Base-by-base conservation (phyloP, 164 flowering plant genomes). In the Nelumbo lutea region DNA sequence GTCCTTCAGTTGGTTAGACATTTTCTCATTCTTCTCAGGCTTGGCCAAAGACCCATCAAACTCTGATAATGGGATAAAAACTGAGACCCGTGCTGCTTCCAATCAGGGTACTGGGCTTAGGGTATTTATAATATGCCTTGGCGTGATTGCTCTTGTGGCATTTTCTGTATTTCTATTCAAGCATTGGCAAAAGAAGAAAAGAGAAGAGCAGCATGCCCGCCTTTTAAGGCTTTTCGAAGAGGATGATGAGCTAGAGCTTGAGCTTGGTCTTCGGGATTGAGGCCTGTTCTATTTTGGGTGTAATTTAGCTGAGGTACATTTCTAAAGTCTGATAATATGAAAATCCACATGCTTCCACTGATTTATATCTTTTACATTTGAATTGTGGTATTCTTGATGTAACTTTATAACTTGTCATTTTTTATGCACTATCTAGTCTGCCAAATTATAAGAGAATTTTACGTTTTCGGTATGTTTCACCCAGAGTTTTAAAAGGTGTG, bases 211-310 rank as follows among this genome's bases (percentile, higher is more conserved):
- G 72, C 87, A 89, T 81, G 97, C 95, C 15, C 95, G 95, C 47
- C 88, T 91, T 67, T 78, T 89, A 56, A 89, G 91, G 80, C 77
- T 91, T 78, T 91, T 91, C 74, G 97, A 91, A 77, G 91, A 89
- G 78, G 97, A 91, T 78, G 96, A 91, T 77, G 96, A 91, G 77
- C 93, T 91, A 39, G 97, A 91, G 79, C 81, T 89, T 73, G 97
- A 91, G 82, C 88, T 91, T 63, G 97, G 97, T 61, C 89, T 91
- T 52, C 86, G 89, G 57, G 93, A 89, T 50, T 88, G 84, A 91
- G 47, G 57, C 4, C 40, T 10, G 39, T 67, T 67, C 45, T 43
- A 46, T 42, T 67, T 58, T 72, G 46, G 44, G 60, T 69, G 78
- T 61, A 62, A 51, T 55, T 27, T 66, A 61, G 62, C 64, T 72